Evolutionary conservation across 306 rosid genomes (phyloP).

Genomic region (Medicago truncatula): DNA sequence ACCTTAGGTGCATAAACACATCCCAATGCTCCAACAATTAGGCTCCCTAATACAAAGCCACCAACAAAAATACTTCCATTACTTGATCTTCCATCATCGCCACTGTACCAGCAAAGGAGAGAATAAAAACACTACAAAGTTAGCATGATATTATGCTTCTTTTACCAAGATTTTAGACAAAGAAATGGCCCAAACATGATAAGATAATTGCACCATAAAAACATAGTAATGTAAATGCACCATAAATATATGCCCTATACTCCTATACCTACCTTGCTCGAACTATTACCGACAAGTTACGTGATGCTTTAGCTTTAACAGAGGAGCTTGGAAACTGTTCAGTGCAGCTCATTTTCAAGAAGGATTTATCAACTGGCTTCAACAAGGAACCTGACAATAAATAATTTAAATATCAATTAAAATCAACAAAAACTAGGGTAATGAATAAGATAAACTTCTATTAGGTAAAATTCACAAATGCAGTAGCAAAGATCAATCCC

Average conservation of each 20-base stretch:
- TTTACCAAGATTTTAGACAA: conserved; percentile 5
- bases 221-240: conserved; percentile 1
- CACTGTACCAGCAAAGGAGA: conserved; percentile 49
- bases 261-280: conserved; percentile 62
- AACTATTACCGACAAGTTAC: conserved; percentile 45
- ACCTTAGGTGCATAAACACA: conserved; percentile 73
- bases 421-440: conserved; percentile 1
- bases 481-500: conserved; percentile 24
- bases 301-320: conserved; percentile 47
- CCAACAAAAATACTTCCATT: conserved; percentile 61
- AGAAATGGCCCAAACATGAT: neutral
- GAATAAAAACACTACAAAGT: conserved; percentile 11
- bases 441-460: neutral
- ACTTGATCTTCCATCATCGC: conserved; percentile 50
- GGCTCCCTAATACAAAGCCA: conserved; percentile 70
- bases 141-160: conserved; percentile 18
- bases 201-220: conserved; percentile 1
- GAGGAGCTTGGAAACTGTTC: conserved; percentile 39
- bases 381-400: conserved; percentile 58
- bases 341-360: conserved; percentile 45
- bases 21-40: conserved; percentile 68
- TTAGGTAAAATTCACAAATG: conserved; percentile 1
- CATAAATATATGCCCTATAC: conserved; percentile 7
- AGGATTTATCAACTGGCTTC: conserved; percentile 52
- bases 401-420: conserved; percentile 34